Evolutionary conservation across 345 rosid species (phyloP), one percentile per base, ranked within the genome.

Genomic region (Salix udensis): DNA sequence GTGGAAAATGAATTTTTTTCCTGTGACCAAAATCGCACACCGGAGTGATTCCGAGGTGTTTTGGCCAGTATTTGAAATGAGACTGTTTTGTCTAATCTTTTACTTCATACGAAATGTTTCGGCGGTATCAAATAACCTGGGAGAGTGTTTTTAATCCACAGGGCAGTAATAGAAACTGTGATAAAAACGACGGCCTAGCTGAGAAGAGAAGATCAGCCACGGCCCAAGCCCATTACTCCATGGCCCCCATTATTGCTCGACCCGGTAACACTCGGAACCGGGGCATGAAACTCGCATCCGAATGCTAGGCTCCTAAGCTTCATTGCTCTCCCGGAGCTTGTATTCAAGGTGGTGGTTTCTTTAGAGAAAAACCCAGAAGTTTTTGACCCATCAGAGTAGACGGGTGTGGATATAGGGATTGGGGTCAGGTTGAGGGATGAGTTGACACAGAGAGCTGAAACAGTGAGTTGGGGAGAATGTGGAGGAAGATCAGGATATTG

Each of bases 181-280:
- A 12, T 97, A 91, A 30, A 91, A 91, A 28, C 84, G 93, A 73
- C 87, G 98, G 67, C 93, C 94, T 30, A 94, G 73, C 80, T 91
- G 98, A 66, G 97, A 88, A 30, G 97, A 74, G 53, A 94, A 92
- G 71, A 90, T 92, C 67, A 91, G 87, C 18, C 93, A 9, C 94
- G 89, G 60, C 97, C 97, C 74, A 94, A 88, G 71, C 98, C 98
- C 91, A 94, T 85, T 0, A 94, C 97, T 11, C 96, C 98, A n/a
- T 91, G 88, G 70, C 97, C 91, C 26, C 92, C 96, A 21, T 86
- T 85, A 84, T 92, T 91, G 82, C 88, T 88, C 2, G 84, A 28
- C 30, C 98, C 94, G n/a, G 90, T 72, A 2, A 88, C 81, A 55
- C 92, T 87, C 3, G 88, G 96, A 78, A 96, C 97, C 44, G 93